Conservation (phyloP, 768 basidiomycete genomes). For the Ramaria sp. region DNA sequence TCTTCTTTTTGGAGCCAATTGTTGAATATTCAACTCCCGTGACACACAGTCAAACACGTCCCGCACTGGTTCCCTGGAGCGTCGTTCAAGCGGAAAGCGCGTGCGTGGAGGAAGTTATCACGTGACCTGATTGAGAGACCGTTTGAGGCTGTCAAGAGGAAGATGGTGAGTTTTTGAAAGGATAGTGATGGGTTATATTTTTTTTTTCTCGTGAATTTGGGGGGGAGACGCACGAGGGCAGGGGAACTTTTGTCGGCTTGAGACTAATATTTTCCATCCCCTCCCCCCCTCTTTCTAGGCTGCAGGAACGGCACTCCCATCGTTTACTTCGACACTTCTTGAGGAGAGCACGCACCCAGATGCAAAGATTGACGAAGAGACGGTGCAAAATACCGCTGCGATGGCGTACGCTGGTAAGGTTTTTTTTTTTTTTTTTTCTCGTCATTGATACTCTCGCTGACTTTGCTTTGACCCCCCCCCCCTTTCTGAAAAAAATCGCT, state of each 20-base stretch:
- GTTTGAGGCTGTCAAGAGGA: constrained; percentile 3
- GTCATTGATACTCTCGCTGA: not conserved
- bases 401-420: not conserved
- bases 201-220: not conserved
- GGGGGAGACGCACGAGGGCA: too few species aligned
- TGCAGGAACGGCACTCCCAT: constrained; percentile 13
- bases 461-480: not conserved
- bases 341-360: not conserved
- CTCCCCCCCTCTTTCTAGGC: constrained; percentile 10
- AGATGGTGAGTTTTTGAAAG: not conserved
- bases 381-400: not conserved
- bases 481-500: too few species aligned
- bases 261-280: too few species aligned
- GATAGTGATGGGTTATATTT: not conserved
- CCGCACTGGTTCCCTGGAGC: constrained; percentile 7
- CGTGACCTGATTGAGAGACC: not conserved
- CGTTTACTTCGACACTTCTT: constrained; percentile 14
- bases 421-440: not conserved
- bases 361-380: constrained; percentile 1
- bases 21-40: too few species aligned
- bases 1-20: too few species aligned
- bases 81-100: not conserved
- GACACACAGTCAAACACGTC: constrained; percentile 6
- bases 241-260: too few species aligned
- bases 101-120: not conserved